phyloP scores from a whole-genome alignment of 768 basidiomycete species.

The Naematelia encephala region DNA sequence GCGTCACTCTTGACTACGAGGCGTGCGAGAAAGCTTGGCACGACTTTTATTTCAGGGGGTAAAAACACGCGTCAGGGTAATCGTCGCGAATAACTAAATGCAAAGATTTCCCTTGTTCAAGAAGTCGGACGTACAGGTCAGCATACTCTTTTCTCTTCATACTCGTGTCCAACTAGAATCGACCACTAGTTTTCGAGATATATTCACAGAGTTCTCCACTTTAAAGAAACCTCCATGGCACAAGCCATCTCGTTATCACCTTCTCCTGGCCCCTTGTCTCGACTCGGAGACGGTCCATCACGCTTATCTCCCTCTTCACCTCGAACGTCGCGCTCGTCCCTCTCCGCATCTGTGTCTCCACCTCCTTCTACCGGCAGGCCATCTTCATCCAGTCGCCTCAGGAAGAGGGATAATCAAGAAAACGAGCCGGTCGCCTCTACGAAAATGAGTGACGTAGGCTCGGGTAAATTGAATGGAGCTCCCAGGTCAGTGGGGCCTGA shows the following conservation, averaged over 20 bases:
- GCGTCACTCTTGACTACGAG: not conserved
- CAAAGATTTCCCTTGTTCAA: too few species aligned
- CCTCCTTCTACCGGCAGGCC: not conserved
- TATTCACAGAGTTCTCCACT: not conserved
- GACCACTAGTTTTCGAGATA: too few species aligned
- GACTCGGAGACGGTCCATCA: not conserved
- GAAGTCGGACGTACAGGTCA: too few species aligned
- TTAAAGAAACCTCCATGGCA: constrained; percentile 7
- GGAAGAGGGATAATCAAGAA: not conserved
- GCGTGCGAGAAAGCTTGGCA: not conserved
- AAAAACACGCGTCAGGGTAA: not conserved
- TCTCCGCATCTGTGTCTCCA: constrained; percentile 16
- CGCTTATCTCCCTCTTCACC: constrained; percentile 9
- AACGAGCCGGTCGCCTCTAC: not conserved
- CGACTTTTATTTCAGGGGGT: not conserved
- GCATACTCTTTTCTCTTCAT: too few species aligned
- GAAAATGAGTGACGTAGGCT: not conserved
- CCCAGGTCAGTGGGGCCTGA: not conserved
- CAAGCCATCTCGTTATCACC: constrained; percentile 18
- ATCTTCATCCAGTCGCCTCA: not conserved
- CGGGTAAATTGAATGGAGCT: not conserved
- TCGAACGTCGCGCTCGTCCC: constrained; percentile 11
- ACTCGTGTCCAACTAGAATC: not conserved
- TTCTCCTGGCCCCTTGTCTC: constrained; percentile 2
- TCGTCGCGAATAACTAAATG: not conserved